phyloP scores from a whole-genome alignment of 805 yeast genomes.

The Naumovozyma dairenensis region DNA sequence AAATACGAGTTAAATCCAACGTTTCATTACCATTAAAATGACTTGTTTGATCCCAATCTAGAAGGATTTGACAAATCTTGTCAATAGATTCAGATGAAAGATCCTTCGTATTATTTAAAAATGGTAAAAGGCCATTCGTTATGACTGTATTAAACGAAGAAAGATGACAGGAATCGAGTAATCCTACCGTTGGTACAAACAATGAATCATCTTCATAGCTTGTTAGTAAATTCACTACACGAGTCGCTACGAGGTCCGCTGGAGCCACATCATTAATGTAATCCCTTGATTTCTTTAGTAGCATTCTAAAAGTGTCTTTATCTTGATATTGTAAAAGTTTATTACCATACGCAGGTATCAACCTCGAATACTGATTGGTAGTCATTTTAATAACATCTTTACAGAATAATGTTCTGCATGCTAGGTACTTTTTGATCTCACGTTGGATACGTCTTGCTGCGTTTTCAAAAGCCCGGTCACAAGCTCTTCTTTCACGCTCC shows the following conservation, averaged over 20 bases:
- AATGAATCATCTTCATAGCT: constrained; percentile 6
- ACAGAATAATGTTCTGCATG: constrained; percentile 22
- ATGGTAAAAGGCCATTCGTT: constrained; percentile 1
- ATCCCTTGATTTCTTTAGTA: constrained; percentile 5
- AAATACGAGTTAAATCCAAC: too few relatives aligned
- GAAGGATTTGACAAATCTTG: constrained; percentile 1
- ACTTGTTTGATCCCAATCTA: too few relatives aligned
- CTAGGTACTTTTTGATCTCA: constrained; percentile 34
- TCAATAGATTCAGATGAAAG: background rate
- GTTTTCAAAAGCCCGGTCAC: constrained; percentile 37
- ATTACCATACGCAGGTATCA: constrained; percentile 27
- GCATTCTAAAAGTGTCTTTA: constrained; percentile 4
- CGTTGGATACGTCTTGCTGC: constrained; percentile 46
- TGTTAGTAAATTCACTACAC: constrained; percentile 6
- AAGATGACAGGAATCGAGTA: constrained; percentile 6
- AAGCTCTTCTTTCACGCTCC: constrained; percentile 59
- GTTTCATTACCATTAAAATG: too few relatives aligned
- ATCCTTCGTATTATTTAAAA: background rate
- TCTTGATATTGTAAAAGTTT: constrained; percentile 11
- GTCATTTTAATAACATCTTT: constrained; percentile 14
- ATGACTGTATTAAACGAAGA: constrained; percentile 3
- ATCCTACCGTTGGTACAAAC: constrained; percentile 3
- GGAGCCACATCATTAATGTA: constrained; percentile 8
- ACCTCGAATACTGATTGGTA: constrained; percentile 6
- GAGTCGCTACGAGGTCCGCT: constrained; percentile 6